Base-by-base conservation (phyloP, 2,329 filamentous ascomycete genomes). In the Hymenoscyphus fructigenus region DNA sequence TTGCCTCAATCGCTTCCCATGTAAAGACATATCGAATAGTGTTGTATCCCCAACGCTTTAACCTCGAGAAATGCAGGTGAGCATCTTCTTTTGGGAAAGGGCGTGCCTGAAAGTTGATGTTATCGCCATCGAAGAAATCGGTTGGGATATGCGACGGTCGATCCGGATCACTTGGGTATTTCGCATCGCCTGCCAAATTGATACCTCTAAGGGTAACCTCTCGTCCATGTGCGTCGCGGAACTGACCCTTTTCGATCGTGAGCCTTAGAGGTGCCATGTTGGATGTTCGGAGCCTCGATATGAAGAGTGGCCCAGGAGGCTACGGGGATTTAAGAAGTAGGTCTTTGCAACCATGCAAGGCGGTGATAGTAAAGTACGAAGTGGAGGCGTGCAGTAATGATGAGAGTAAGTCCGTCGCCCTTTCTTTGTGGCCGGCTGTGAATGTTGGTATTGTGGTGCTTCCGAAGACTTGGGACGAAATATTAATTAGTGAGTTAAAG, bases 1-100 rank as follows among this genome's bases (percentile, higher is more conserved):
- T 88, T 65, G 95, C 91, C 79, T 99, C 95, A 76, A 99, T 91
- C n/a, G 95, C 94, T 78, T 99, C 95, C 95, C 95, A 99, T 0
- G 95, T 98, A 76, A 98, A 99, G 71, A 99, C 83, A 78, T 99
- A 99, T 75, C 95, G 87, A 70, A 99, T 93, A 0, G 92, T 93
- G 78, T 98, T 99, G 83, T 96, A 99, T 15, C 95, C 95, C 82
- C 90, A 97, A 73, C 90, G 89, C 73, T 90, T 91, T 69, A 99
- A 79, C 55, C 93, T 86, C 14, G 91, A 85, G 77, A 99, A 97
- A 77, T 99, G 95, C 17, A 85, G 82, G 72, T 92, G 89, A 0
- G 95, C 92, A 70, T 97, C 92, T 59, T 91, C 87, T 58, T 91
- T 84, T 3, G 89, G 82, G 71, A 99, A 99, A 0, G 95, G 95